Base-by-base conservation (phyloP, 1,284 basidiomycete genomes). In the Schizopora paradoxa region DNA sequence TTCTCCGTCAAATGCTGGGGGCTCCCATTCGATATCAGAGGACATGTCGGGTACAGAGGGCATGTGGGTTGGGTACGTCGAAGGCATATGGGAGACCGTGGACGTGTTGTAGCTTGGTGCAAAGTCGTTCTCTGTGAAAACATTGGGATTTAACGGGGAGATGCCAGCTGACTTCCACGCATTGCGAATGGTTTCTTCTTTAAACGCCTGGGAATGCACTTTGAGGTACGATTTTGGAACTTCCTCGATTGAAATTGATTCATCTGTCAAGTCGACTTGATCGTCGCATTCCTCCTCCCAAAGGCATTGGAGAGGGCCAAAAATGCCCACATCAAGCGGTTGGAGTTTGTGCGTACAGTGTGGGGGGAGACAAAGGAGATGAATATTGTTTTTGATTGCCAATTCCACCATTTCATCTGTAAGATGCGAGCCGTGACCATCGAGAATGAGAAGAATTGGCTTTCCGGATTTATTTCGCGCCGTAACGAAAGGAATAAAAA, bases 331-430 rank as follows among this genome's bases (percentile, higher is more conserved):
- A 58, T 71, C 66, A 7, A 66, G 58, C 1, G 67, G 66, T 45
- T 72, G 67, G 1, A 69, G 58, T 3, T 53, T 49, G 42, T 70
- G 65, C 0, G 67, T 72, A 0, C 62, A 68, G 42, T 72, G 64
- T 1, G 65, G 56, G 2, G 66, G 65, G 13, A 70, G 61, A 21
- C 60, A 62, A 36, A 63, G 51, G 11, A 72, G 41, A 16, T 58
- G 33, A 21, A 72, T 60, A 10, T 59, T 53, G 27, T 66, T 34
- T 33, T 58, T 23, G 2, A 43, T 7, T 2, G 60, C 61, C 16
- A 60, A 39, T 13, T 58, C 45, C 10, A 56, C 43, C 23, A 68
- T 50, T 4, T 52, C 16, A 1, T 35, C 3, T 42, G 66, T 58
- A 7, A 25, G 38, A 53, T 72, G 69, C 0, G 65, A 70, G 3